Percentiles rank a stretch among this genome's conserved stretches.
phyloP scores from a whole-genome alignment of 257 asterid species.

The Solanum megistacrolobum region DNA sequence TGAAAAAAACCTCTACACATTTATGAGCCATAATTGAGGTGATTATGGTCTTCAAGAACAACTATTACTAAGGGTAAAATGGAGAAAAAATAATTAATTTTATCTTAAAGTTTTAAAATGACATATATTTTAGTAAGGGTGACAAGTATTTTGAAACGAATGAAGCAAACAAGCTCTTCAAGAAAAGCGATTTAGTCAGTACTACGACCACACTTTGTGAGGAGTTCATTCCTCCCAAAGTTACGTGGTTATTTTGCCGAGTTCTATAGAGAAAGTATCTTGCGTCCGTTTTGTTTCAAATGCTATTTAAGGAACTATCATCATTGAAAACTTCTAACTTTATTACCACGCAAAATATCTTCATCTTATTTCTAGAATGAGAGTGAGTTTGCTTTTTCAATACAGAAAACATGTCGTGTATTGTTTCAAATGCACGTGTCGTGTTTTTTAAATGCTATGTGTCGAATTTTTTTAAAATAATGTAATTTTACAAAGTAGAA shows the following conservation, averaged over 20 bases:
- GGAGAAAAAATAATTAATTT: background rate
- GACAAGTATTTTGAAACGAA: no score
- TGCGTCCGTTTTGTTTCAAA: background rate
- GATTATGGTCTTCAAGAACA: background rate
- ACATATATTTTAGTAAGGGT: background rate
- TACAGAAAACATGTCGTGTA: no score
- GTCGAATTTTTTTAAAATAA: no score
- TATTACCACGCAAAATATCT: background rate
- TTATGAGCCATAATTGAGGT: background rate
- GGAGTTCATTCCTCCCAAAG: background rate
- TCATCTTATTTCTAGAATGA: background rate
- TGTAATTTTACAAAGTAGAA: no score
- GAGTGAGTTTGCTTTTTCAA: background rate
- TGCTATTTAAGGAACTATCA: background rate
- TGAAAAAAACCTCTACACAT: background rate
- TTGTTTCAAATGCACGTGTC: background rate
- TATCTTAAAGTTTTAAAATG: no score
- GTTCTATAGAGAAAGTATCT: background rate
- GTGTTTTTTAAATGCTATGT: background rate
- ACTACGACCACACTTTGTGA: background rate
- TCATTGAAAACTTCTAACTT: background rate
- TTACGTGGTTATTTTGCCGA: background rate
- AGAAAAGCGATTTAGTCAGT: no score
- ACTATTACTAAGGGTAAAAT: background rate
- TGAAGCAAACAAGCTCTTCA: background rate